Evolutionary conservation across 805 yeast species (phyloP).

Genomic region (Starmerella ratchasimensis): DNA sequence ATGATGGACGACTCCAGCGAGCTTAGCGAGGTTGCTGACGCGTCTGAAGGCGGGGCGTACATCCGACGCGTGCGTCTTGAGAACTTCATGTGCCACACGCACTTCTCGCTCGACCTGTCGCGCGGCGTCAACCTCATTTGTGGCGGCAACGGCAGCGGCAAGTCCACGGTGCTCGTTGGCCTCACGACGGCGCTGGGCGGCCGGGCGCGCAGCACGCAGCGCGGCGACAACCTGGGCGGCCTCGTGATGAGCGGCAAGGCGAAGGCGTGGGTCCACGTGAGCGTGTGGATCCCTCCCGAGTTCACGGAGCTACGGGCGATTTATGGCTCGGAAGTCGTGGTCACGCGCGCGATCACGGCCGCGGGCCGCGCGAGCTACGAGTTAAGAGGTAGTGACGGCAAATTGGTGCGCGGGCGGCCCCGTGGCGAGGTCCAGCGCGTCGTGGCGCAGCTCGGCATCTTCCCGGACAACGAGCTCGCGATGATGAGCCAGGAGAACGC

Average conservation of each 20-base stretch:
- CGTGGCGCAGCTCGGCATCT: constrained; percentile 55
- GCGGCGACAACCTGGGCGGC: constrained; percentile 60
- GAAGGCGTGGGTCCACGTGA: constrained; percentile 53
- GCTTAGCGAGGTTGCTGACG: no score
- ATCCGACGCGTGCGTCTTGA: constrained; percentile 48
- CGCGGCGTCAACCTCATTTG: constrained; percentile 74
- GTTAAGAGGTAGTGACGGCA: constrained; percentile 40
- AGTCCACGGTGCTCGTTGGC: constrained; percentile 77
- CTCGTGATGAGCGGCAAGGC: constrained; percentile 65
- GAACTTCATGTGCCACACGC: constrained; percentile 39
- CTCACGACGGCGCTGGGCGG: constrained; percentile 80
- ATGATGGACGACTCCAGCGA: no score
- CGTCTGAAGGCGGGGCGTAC: constrained; percentile 38
- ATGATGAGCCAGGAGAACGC: constrained; percentile 91
- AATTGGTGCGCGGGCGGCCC: constrained; percentile 34
- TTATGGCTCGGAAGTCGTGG: constrained; percentile 54
- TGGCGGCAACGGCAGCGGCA: constrained; percentile 87
- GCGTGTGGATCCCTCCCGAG: constrained; percentile 43
- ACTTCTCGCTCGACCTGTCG: constrained; percentile 61
- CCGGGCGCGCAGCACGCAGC: constrained; percentile 69
- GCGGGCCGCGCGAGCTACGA: constrained; percentile 42
- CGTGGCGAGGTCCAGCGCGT: constrained; percentile 57
- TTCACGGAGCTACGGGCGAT: constrained; percentile 47
- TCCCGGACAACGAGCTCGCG: constrained; percentile 82
- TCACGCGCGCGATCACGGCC: constrained; percentile 49